Conservation (phyloP, 352 stramenopile genomes). For the Globisporangium recalcitrans region DNA sequence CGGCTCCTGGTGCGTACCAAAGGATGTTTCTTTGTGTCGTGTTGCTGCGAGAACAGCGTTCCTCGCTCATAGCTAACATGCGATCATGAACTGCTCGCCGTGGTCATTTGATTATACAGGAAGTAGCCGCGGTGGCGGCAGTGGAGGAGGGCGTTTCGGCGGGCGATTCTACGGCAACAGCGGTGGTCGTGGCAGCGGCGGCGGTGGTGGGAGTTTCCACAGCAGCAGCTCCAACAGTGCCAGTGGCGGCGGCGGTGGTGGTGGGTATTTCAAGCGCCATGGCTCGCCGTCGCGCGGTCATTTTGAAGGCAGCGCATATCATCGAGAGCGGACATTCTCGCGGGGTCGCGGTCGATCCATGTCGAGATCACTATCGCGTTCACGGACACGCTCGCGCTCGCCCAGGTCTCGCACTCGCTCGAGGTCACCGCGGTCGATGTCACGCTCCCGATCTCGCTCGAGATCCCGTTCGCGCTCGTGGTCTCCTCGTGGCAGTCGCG, state of each 20-base stretch:
- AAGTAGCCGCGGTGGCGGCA: constrained; percentile 1
- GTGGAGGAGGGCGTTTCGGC: constrained; percentile 15
- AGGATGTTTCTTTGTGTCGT: neutral
- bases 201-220: neutral
- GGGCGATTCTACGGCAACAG: constrained; percentile 13
- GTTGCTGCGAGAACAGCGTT: neutral
- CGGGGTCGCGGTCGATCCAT: constrained; percentile 41
- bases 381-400: constrained; percentile 24
- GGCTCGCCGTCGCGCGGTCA: constrained; percentile 19
- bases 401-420: constrained; percentile 20
- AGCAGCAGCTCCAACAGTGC: constrained; percentile 1
- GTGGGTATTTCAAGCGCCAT: constrained; percentile 32
- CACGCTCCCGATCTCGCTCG: constrained; percentile 43
- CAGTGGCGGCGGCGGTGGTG: constrained; percentile 3
- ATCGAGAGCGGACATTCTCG: constrained; percentile 32
- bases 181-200: constrained; percentile 1
- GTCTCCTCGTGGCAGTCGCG: constrained; percentile 44
- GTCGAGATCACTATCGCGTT: constrained; percentile 45
- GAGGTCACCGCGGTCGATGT: constrained; percentile 33
- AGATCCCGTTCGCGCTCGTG: constrained; percentile 45
- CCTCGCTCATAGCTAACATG: neutral
- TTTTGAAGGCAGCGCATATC: constrained; percentile 26
- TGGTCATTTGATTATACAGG: constrained; percentile 1
- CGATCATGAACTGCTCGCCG: neutral
- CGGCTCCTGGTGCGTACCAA: neutral